phyloP scores from a whole-genome alignment of 108 stramenopile genomes.

The Parmales sp. region DNA sequence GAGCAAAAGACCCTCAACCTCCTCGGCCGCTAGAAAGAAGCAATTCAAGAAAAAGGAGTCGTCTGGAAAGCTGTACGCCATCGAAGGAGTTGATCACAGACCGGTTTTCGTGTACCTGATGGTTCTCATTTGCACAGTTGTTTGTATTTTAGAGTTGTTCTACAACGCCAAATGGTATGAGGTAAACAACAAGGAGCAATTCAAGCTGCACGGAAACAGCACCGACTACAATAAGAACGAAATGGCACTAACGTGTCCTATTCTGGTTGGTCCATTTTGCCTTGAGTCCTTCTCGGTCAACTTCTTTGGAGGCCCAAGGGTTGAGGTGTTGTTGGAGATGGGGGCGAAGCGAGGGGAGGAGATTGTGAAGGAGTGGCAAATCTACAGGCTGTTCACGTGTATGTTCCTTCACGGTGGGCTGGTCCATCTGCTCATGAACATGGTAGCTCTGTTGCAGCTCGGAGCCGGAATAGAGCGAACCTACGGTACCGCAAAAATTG shows the following conservation, averaged over 20 bases:
- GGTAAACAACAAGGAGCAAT: too few species aligned
- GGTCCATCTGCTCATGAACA: constrained; percentile 36
- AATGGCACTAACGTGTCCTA: neutral
- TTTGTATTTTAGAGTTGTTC: neutral
- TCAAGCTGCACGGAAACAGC: neutral
- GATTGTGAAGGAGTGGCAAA: constrained; percentile 27
- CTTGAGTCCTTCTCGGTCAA: constrained; percentile 21
- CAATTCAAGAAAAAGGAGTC: neutral
- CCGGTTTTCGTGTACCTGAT: neutral
- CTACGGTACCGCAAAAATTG: constrained; percentile 23
- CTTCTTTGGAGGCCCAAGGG: constrained; percentile 23
- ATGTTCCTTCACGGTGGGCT: constrained; percentile 44
- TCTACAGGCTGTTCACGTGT: constrained; percentile 30
- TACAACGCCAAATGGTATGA: too few species aligned
- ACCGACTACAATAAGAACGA: neutral
- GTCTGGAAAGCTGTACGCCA: neutral
- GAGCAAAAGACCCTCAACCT: neutral
- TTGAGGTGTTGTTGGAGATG: constrained; percentile 23
- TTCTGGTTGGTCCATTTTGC: neutral
- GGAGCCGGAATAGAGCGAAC: constrained; percentile 24
- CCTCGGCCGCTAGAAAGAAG: neutral
- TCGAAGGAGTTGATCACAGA: neutral
- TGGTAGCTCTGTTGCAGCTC: constrained; percentile 24
- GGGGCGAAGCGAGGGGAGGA: constrained; percentile 27
- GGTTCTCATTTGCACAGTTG: neutral